These are phyloP conservation scores for Hysterium pulicare DNA, from an alignment of 2,329 filamentous ascomycete genomes.

Conservation along the genomic window DNA sequence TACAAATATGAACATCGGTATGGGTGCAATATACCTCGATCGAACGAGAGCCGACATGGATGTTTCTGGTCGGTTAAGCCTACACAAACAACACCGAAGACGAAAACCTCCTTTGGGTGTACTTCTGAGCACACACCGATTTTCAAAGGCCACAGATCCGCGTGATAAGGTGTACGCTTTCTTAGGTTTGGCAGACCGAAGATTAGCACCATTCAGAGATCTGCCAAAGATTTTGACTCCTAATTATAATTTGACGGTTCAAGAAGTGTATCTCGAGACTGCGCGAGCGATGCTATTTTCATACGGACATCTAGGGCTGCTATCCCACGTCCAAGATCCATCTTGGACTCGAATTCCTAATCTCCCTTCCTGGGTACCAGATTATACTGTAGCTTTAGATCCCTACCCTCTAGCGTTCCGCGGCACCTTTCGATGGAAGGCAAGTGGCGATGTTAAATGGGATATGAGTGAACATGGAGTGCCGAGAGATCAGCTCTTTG, in stretches of 20 bases:
- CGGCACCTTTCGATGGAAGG: constrained; percentile 14
- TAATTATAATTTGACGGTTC: constrained; percentile 19
- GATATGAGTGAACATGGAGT: constrained; percentile 10
- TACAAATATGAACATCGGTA: constrained; percentile 15
- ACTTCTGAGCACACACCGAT: constrained; percentile 22
- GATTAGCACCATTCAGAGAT: constrained; percentile 17
- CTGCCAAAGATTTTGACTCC: constrained; percentile 14
- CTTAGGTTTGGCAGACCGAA: constrained; percentile 18
- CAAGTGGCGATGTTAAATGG: constrained; percentile 14
- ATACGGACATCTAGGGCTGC: constrained; percentile 16
- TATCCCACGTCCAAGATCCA: constrained; percentile 23
- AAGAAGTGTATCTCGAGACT: constrained; percentile 18
- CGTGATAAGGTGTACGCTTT: constrained; percentile 30
- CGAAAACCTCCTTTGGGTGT: constrained; percentile 14
- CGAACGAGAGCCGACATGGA: constrained; percentile 14
- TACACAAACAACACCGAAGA: neutral
- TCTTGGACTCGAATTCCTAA: constrained; percentile 12
- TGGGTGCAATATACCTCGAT: constrained; percentile 23
- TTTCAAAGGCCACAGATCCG: constrained; percentile 22
- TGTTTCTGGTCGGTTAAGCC: neutral
- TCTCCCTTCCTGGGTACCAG: constrained; percentile 27
- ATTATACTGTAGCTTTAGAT: constrained; percentile 19
- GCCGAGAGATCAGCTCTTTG: constrained; percentile 15
- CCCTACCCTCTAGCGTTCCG: constrained; percentile 24
- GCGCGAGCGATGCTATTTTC: constrained; percentile 15